Percentiles rank a stretch among this genome's conserved stretches.
Conservation (phyloP, 129 eudicot genomes). For the Tanacetum coccineum region DNA sequence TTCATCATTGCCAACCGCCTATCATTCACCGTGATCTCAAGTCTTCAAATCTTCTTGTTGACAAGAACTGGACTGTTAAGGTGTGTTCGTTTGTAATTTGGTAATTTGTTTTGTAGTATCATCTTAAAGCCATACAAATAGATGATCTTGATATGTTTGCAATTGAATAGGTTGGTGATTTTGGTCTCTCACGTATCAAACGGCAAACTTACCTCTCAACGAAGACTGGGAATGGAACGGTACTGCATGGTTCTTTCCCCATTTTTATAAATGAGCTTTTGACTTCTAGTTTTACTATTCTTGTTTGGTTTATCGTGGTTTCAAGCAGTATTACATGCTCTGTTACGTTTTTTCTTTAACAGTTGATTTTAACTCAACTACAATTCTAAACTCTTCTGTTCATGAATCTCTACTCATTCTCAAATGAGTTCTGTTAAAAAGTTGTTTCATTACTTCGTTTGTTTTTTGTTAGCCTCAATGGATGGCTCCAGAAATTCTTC, state of each 20-base stretch:
- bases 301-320: no score
- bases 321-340: no score
- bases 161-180: conserved; percentile 1
- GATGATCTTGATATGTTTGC: conserved; percentile 6
- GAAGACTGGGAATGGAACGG: not conserved
- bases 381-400: not conserved
- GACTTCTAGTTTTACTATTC: no score
- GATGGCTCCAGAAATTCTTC: no score
- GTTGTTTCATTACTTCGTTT: not conserved
- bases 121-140: not conserved
- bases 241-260: not conserved
- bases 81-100: conserved; percentile 27
- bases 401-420: not conserved
- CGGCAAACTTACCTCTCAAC: not conserved
- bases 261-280: not conserved
- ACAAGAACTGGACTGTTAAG: conserved; percentile 85
- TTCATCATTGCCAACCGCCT: conserved; percentile 78
- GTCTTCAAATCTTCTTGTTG: conserved; percentile 86
- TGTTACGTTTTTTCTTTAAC: no score
- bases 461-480: not conserved
- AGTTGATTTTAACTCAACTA: no score
- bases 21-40: conserved; percentile 78
- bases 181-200: conserved; percentile 4
- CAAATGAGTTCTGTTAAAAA: not conserved
- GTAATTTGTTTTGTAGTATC: not conserved